Base-by-base conservation (phyloP, 2,329 filamentous ascomycete genomes). In the Pyrenochaeta sp. region DNA sequence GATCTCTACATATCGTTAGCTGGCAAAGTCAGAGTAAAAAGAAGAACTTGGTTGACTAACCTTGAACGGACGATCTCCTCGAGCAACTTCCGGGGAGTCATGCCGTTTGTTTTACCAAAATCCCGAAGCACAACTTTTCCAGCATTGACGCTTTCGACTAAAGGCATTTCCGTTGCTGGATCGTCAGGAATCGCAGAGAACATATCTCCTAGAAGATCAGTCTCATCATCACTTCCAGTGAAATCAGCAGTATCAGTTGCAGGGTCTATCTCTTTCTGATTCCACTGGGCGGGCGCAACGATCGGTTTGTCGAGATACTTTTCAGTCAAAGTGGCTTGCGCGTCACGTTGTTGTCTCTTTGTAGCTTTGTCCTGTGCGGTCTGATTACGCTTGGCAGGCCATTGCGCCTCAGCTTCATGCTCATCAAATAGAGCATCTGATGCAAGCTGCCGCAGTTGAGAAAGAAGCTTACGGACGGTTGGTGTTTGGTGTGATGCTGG, bases 21-120 rank as follows among this genome's bases (percentile, higher is more conserved):
- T 44, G 17, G 11, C 36, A 14, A 37, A 44, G 14, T 35, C 10
- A 6, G 15, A 39, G 7, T 18, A n/a, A 4, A 10, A 32, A 14
- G 23, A 15, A 11, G 10, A 37, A 1, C 6, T 3, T 10, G 29
- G 15, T 9, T 31, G 9, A 67, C 73, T 62, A 75, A 90, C 89
- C 89, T 89, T 58, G 92, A 86, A 64, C 90, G 88, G 72, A 93
- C 96, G n/a, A 91, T 86, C 73, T 97, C 93, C 73, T 97, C 92
- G 11, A 98, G 78, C 23, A 91, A 83, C 60, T 90, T 84, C 57
- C 87, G 85, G 14, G 94, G 93, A 63, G 81, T 90, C 27, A 96
- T 77, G 7, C 94, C 93, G 12, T 85, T 85, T 80, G 87, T 88
- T 73, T 91, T 92, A 1, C 91, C 92, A 81, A 98, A 97, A 66